Evolutionary conservation across 73 alveolate genomes (phyloP).

Genomic region (Uronychia binucleata): DNA sequence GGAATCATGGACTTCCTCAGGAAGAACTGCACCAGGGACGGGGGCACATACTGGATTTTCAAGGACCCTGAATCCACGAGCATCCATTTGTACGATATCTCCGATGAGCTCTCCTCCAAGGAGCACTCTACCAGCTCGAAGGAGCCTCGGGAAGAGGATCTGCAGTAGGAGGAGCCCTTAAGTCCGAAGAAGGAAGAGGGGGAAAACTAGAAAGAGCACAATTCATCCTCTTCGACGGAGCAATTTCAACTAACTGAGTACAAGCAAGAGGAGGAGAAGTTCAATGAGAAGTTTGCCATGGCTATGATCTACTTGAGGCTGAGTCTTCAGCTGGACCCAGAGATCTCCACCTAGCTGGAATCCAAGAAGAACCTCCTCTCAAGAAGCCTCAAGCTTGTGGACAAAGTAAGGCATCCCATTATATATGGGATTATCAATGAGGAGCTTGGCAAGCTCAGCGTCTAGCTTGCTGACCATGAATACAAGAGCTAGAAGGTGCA

Average conservation of each 20-base stretch:
- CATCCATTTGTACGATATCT: conserved; percentile 22
- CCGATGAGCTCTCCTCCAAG: conserved; percentile 17
- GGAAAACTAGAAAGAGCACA: not conserved
- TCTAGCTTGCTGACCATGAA: not conserved
- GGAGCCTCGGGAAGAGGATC: not conserved
- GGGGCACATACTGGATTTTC: conserved; percentile 59
- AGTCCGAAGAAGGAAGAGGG: conserved; percentile 6
- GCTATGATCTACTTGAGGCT: not conserved
- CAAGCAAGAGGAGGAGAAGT: not conserved
- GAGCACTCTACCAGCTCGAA: not conserved
- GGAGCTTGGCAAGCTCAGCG: not conserved
- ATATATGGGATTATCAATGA: not conserved
- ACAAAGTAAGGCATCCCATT: not conserved
- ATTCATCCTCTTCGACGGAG: too few species aligned
- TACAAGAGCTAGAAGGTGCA: too few species aligned
- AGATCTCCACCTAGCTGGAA: not conserved
- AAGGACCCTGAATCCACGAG: conserved; percentile 27
- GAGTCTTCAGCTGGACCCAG: not conserved
- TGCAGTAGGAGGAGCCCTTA: not conserved
- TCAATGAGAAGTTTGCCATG: not conserved
- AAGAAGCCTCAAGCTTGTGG: not conserved
- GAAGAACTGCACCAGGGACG: conserved; percentile 24
- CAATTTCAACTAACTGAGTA: not conserved
- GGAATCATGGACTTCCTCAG: conserved; percentile 18
- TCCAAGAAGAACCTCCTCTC: not conserved